Evolutionary conservation across 2,329 filamentous ascomycete genomes (phyloP).

Genomic region (Pseudophaeomoniella oleicola): DNA sequence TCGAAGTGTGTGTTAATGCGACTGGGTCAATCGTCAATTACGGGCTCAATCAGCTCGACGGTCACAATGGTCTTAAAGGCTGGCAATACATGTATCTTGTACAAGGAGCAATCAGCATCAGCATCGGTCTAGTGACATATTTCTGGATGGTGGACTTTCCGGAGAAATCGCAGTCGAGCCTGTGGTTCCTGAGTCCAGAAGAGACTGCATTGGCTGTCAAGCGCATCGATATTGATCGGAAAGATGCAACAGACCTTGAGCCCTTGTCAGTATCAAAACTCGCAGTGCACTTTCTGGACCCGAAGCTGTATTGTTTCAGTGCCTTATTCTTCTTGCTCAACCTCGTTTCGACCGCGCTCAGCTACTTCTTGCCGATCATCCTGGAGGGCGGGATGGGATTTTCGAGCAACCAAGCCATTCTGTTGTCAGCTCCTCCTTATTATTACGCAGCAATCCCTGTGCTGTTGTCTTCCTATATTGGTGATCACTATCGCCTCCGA

Average conservation of each 20-base stretch:
- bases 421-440: conserved; percentile 53
- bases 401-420: conserved; percentile 36
- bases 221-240: conserved; percentile 46
- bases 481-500: conserved; percentile 45
- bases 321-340: conserved; percentile 53
- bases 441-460: conserved; percentile 53
- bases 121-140: conserved; percentile 46
- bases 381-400: conserved; percentile 42
- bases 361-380: conserved; percentile 49
- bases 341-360: conserved; percentile 48
- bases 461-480: conserved; percentile 45
- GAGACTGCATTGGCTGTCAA: conserved; percentile 42
- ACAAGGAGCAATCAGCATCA: conserved; percentile 45
- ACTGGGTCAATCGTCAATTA: conserved; percentile 55
- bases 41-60: conserved; percentile 50
- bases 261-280: conserved; percentile 41
- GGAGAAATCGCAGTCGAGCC: conserved; percentile 41
- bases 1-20: conserved; percentile 50
- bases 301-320: conserved; percentile 51
- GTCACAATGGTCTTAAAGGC: conserved; percentile 39
- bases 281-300: conserved; percentile 40
- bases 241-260: conserved; percentile 40
- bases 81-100: conserved; percentile 60
- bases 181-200: conserved; percentile 40
- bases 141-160: conserved; percentile 62